Percentiles rank a stretch among this genome's conserved stretches.
These are phyloP conservation scores for Chaetomidium leptoderma DNA, from an alignment of 495 filamentous ascomycete genomes.

Conservation along the genomic window DNA sequence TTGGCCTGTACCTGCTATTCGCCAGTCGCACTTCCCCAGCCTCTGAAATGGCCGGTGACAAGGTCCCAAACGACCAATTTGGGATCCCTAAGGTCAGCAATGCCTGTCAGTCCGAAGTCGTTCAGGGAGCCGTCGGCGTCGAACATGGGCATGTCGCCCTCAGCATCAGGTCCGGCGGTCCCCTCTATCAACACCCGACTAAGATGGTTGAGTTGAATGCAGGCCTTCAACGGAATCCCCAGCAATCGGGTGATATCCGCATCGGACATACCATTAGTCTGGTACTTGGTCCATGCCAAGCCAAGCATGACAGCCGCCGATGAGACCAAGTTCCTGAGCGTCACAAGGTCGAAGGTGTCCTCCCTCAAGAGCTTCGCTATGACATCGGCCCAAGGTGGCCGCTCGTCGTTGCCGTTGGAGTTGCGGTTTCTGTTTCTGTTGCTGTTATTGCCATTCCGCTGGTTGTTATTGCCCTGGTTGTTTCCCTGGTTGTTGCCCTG, in stretches of 20 bases:
- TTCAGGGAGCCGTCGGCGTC: not conserved
- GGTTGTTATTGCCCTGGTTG: not conserved
- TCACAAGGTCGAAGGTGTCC: not conserved
- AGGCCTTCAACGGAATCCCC: not conserved
- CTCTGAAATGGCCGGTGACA: not conserved
- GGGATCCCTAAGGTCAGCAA: not conserved
- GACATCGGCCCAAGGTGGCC: not conserved
- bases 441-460: not conserved
- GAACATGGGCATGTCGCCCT: not conserved
- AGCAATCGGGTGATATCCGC: not conserved
- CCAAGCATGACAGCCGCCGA: not conserved
- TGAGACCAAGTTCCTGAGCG: not conserved
- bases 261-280: not conserved
- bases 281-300: too few relatives aligned
- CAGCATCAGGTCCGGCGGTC: not conserved
- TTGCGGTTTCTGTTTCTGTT: not conserved
- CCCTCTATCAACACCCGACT: not conserved
- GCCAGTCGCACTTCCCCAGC: too few relatives aligned
- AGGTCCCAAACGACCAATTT: not conserved
- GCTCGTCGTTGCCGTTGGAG: not conserved
- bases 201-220: not conserved
- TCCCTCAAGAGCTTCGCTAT: not conserved
- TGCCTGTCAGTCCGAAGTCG: not conserved
- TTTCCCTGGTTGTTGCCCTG: not conserved
- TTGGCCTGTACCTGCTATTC: too few relatives aligned